These are phyloP conservation scores for Geotrichum klebahnii DNA, from an alignment of 1,139 yeast genomes.

Conservation along the genomic window DNA sequence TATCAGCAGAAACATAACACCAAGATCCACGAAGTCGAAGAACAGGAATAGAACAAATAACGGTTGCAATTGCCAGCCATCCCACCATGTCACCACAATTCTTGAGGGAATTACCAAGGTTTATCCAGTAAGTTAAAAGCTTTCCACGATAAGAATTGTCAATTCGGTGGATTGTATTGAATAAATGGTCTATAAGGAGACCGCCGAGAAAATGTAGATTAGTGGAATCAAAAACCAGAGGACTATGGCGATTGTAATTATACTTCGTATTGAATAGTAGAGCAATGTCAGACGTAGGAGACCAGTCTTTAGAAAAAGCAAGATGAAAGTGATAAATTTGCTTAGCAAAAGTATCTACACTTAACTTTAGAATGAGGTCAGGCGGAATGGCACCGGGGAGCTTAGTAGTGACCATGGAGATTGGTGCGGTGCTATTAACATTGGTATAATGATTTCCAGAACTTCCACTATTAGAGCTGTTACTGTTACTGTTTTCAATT, in stretches of 20 bases:
- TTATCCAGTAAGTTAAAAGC: slow-evolving; percentile 77
- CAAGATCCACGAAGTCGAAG: slow-evolving; percentile 71
- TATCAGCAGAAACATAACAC: slow-evolving; percentile 65
- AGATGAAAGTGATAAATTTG: slow-evolving; percentile 41
- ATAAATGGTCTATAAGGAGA: slow-evolving; percentile 65
- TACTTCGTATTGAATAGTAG: slow-evolving; percentile 46
- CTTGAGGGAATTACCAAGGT: slow-evolving; percentile 73
- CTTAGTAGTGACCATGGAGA: slow-evolving; percentile 3
- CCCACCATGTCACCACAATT: slow-evolving; percentile 88
- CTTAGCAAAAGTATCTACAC: slow-evolving; percentile 34
- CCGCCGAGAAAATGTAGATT: slow-evolving; percentile 77
- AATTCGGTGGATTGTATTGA: slow-evolving; percentile 34
- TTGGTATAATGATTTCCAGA: slow-evolving; percentile 10
- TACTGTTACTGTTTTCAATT: background rate
- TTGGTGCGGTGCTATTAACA: slow-evolving; percentile 17
- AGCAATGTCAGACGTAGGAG: slow-evolving; percentile 63
- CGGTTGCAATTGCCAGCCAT: slow-evolving; percentile 87
- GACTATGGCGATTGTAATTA: slow-evolving; percentile 48
- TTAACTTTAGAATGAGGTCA: slow-evolving; percentile 36
- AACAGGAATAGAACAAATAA: slow-evolving; percentile 77
- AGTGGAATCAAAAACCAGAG: slow-evolving; percentile 62
- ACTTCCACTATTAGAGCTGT: background rate
- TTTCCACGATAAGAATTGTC: slow-evolving; percentile 52
- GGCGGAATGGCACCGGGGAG: slow-evolving; percentile 31
- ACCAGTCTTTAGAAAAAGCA: slow-evolving; percentile 52